These are phyloP conservation scores for Cymbidium sinense DNA, from an alignment of 106 monocot species.

Conservation along the genomic window DNA sequence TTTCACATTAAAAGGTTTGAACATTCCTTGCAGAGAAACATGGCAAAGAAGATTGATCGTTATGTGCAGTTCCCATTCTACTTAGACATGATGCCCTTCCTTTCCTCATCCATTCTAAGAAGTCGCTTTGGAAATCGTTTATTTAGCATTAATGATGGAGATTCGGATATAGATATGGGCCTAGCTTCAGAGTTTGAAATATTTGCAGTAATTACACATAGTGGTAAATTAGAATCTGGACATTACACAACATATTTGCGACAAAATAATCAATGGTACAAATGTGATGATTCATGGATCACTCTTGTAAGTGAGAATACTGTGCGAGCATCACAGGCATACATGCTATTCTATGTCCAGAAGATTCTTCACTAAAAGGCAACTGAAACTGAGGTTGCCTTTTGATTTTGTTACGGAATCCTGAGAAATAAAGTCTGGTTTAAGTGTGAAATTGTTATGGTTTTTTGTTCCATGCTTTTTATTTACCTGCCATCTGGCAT, in stretches of 20 bases:
- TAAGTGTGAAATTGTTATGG: neutral
- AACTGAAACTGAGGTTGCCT: constrained; percentile 30
- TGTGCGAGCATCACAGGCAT: constrained; percentile 82
- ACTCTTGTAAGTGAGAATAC: constrained; percentile 60
- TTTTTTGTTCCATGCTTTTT: constrained; percentile 1
- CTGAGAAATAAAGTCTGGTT: constrained; percentile 2
- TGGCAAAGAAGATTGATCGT: constrained; percentile 70
- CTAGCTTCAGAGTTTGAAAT: constrained; percentile 75
- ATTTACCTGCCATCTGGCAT: neutral
- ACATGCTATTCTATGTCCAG: constrained; percentile 96
- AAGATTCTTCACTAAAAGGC: constrained; percentile 73
- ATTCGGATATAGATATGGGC: constrained; percentile 30
- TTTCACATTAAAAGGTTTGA: constrained; percentile 96
- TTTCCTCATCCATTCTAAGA: constrained; percentile 76
- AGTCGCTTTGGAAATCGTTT: constrained; percentile 77
- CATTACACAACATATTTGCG: constrained; percentile 86
- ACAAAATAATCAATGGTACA: constrained; percentile 81
- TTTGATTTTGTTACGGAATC: constrained; percentile 10
- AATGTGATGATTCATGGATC: constrained; percentile 93
- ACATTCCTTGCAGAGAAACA: constrained; percentile 66
- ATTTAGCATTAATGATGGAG: constrained; percentile 39
- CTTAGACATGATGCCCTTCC: constrained; percentile 71
- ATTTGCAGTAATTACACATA: constrained; percentile 88
- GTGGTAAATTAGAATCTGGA: constrained; percentile 78
- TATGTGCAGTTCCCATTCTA: constrained; percentile 88